Conservation (phyloP, 2,329 filamentous ascomycete genomes). For the Pseudogymnoascus sp. region DNA sequence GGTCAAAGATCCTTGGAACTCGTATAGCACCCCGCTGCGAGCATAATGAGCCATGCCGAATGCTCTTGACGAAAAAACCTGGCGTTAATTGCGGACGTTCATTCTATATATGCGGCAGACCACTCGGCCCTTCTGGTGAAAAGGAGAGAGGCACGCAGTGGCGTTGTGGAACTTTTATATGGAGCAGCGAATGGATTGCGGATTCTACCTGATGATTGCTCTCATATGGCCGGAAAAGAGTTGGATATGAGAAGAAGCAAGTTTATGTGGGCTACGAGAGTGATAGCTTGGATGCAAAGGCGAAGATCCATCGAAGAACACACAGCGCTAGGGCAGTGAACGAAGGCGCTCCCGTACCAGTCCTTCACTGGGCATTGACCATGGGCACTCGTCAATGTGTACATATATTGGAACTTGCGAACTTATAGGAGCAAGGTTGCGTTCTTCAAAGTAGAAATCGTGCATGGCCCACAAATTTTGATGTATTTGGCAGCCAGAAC, state of each 20-base stretch:
- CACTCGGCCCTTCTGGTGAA: slow-evolving; percentile 74
- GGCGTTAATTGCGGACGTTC: slow-evolving; percentile 71
- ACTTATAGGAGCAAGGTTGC: not conserved
- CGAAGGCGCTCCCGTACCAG: too few species aligned
- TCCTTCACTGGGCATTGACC: not conserved
- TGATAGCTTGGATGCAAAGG: not conserved
- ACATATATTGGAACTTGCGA: not conserved
- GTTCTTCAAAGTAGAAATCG: not conserved
- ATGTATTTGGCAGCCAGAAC: not conserved
- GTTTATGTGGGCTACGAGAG: not conserved
- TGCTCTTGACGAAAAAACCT: slow-evolving; percentile 75
- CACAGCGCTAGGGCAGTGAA: not conserved
- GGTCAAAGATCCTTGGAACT: slow-evolving; percentile 76
- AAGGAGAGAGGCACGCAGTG: slow-evolving; percentile 81
- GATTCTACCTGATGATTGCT: not conserved
- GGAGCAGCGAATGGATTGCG: slow-evolving; percentile 26
- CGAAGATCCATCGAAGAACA: not conserved
- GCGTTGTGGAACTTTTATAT: slow-evolving; percentile 77
- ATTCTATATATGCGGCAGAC: slow-evolving; percentile 59
- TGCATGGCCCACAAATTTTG: not conserved
- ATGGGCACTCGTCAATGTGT: not conserved
- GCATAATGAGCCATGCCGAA: slow-evolving; percentile 80
- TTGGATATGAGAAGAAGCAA: not conserved
- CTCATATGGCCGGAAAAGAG: not conserved
- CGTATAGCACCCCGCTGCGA: slow-evolving; percentile 72